Evolutionary conservation across 169 alveolate species (phyloP).

Genomic region (Amoebophrya sp.): DNA sequence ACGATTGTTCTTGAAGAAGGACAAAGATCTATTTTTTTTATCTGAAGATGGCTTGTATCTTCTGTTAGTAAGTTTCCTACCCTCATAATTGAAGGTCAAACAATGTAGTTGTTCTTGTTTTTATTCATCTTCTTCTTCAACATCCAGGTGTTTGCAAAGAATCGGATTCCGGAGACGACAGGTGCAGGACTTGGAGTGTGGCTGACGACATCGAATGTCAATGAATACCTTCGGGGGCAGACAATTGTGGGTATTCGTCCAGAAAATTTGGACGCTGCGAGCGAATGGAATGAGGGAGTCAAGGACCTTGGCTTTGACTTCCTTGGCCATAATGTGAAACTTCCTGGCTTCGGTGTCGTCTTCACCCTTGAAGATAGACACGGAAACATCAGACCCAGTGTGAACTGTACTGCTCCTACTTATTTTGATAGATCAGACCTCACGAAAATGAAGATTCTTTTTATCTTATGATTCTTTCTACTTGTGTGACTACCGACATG

Average conservation of each 20-base stretch:
- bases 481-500: no score
- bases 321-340: neutral
- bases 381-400: neutral
- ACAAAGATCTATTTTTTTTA: neutral
- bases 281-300: neutral
- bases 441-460: no score
- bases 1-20: neutral
- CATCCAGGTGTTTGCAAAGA: neutral
- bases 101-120: no score
- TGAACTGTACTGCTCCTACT: no score
- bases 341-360: neutral
- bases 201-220: neutral
- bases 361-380: neutral
- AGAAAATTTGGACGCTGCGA: no score
- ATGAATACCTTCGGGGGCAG: no score
- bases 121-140: no score
- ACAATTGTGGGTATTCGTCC: no score
- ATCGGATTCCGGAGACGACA: neutral
- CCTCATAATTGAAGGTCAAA: no score
- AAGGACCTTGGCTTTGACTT: neutral
- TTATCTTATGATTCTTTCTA: no score
- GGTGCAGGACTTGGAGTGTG: neutral
- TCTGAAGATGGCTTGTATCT: neutral
- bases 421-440: no score
- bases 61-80: no score